Percentiles rank a stretch among this genome's conserved stretches.
Conservation (phyloP, 345 rosid species). For the Excoecaria agallocha region DNA sequence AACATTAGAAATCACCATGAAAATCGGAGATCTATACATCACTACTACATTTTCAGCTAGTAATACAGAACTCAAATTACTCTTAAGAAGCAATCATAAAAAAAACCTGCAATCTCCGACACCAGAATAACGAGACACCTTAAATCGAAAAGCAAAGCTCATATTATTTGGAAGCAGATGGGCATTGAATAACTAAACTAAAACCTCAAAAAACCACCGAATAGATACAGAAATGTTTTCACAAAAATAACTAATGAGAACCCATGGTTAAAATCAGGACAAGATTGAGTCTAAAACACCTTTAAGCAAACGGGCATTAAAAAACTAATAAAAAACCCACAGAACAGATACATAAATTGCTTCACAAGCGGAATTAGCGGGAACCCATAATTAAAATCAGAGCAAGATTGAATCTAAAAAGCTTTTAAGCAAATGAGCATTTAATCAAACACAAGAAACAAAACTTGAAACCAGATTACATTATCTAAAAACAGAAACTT, state of each 20-base stretch:
- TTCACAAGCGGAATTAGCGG: constrained; percentile 38
- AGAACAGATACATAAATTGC: too few relatives aligned
- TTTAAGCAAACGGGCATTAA: constrained; percentile 33
- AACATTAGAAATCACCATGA: too few relatives aligned
- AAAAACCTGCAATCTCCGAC: neutral
- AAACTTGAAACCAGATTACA: constrained; percentile 36
- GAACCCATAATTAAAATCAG: constrained; percentile 29
- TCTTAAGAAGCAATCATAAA: too few relatives aligned
- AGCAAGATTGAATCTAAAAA: constrained; percentile 4
- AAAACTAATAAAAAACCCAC: constrained; percentile 12
- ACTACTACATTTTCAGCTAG: too few relatives aligned
- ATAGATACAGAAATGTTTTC: constrained; percentile 4
- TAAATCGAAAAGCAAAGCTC: constrained; percentile 1
- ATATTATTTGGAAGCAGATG: constrained; percentile 34
- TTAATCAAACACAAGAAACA: too few relatives aligned
- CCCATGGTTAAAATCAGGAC: constrained; percentile 20
- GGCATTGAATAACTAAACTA: constrained; percentile 22
- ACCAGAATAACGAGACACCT: neutral
- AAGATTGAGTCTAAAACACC: constrained; percentile 16
- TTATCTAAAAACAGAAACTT: constrained; percentile 23
- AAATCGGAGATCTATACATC: too few relatives aligned
- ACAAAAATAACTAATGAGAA: constrained; percentile 27
- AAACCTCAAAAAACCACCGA: constrained; percentile 11
- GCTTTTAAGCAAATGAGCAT: too few relatives aligned
- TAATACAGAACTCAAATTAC: too few relatives aligned